These are phyloP conservation scores for Yamagishiella unicocca DNA, from an alignment of 139 green algal species.

Conservation along the genomic window DNA sequence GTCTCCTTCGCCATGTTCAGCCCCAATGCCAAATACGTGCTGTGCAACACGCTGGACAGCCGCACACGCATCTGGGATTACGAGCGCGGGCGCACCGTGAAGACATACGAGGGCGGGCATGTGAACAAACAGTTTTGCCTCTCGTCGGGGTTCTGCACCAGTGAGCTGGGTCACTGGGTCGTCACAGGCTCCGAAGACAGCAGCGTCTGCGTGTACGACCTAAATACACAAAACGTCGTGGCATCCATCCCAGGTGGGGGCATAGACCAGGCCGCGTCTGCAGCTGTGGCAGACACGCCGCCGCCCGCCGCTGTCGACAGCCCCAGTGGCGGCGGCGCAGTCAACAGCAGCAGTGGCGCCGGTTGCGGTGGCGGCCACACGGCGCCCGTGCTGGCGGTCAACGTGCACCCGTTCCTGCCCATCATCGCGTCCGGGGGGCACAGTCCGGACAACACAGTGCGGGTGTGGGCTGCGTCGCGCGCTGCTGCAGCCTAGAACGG, in stretches of 20 bases:
- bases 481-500: not conserved
- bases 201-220: slow-evolving; percentile 83
- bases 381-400: slow-evolving; percentile 65
- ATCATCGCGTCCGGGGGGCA: slow-evolving; percentile 68
- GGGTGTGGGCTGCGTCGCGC: slow-evolving; percentile 72
- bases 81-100: slow-evolving; percentile 65
- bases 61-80: slow-evolving; percentile 83
- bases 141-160: slow-evolving; percentile 61
- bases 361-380: slow-evolving; percentile 6
- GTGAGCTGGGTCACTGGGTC: slow-evolving; percentile 65
- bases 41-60: slow-evolving; percentile 76
- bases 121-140: slow-evolving; percentile 71
- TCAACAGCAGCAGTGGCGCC: not conserved
- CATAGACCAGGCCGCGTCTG: not conserved
- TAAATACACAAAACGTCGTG: slow-evolving; percentile 74
- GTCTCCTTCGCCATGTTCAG: slow-evolving; percentile 87
- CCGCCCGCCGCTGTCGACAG: no score
- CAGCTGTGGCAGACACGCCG: slow-evolving; percentile 62
- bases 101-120: slow-evolving; percentile 73
- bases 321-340: slow-evolving; percentile 41
- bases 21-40: slow-evolving; percentile 85
- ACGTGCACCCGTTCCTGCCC: slow-evolving; percentile 51
- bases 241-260: slow-evolving; percentile 55
- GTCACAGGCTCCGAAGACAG: slow-evolving; percentile 89
- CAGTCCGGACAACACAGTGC: slow-evolving; percentile 72